These are phyloP conservation scores for Corymbia maculata DNA, from an alignment of 345 rosid species.

Conservation along the genomic window DNA sequence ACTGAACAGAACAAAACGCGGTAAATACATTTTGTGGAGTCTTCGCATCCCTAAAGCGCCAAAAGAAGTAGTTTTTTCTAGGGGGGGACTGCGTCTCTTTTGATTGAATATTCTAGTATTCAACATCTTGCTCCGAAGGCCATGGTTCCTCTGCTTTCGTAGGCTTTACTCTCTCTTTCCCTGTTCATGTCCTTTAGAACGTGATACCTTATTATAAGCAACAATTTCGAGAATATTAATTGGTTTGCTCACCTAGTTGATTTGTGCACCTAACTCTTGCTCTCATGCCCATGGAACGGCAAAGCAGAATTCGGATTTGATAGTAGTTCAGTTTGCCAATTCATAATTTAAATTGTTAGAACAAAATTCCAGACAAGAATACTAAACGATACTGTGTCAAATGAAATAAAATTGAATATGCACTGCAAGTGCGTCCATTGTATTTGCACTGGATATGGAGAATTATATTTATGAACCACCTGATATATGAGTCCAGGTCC, in stretches of 20 bases:
- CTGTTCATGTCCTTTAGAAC: background rate
- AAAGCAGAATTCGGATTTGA: background rate
- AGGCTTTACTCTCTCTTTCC: background rate
- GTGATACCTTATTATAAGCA: background rate
- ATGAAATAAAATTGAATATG: too few relatives aligned
- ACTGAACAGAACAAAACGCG: background rate
- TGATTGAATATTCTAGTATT: background rate
- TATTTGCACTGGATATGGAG: background rate
- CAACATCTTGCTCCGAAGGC: background rate
- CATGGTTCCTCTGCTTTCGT: background rate
- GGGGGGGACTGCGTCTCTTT: background rate
- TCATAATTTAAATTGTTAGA: background rate
- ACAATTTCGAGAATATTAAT: background rate
- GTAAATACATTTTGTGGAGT: background rate
- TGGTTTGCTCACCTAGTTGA: background rate
- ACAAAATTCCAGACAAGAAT: background rate
- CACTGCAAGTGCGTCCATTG: background rate
- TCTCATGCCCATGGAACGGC: background rate
- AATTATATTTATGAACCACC: background rate
- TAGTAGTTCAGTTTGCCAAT: background rate
- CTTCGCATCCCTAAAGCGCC: background rate
- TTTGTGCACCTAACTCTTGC: background rate
- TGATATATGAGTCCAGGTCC: background rate
- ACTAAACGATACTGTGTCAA: background rate
- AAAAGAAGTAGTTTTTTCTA: background rate